Evolutionary conservation across 2,329 filamentous ascomycete genomes (phyloP).

Genomic region (Sclerotinia spermophila): DNA sequence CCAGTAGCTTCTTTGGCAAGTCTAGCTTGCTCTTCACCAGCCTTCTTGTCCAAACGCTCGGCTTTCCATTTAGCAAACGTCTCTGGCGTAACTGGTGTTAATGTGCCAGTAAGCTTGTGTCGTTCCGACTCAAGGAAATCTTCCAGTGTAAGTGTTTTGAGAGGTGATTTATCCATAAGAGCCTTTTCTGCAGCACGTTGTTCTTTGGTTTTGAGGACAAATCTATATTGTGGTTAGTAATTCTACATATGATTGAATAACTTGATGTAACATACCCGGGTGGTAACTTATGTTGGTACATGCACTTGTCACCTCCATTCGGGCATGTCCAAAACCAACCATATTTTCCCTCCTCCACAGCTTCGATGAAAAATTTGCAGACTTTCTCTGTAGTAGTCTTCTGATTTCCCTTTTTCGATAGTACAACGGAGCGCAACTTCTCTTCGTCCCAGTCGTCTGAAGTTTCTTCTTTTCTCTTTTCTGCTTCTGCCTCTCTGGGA

Average conservation of each 20-base stretch:
- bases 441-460: constrained; percentile 98
- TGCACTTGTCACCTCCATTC: constrained; percentile 95
- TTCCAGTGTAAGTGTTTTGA: constrained; percentile 91
- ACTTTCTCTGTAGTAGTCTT: constrained; percentile 95
- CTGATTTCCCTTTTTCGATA: constrained; percentile 97
- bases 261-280: constrained; percentile 67
- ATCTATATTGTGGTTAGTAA: constrained; percentile 52
- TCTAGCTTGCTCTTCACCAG: constrained; percentile 84
- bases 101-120: constrained; percentile 85
- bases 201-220: constrained; percentile 96
- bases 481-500: constrained; percentile 66
- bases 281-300: constrained; percentile 94
- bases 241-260: constrained; percentile 1
- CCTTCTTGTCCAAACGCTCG: constrained; percentile 90
- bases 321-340: constrained; percentile 99
- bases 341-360: constrained; percentile 97
- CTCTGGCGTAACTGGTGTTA: constrained; percentile 92
- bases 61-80: constrained; percentile 97
- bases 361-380: constrained; percentile 97
- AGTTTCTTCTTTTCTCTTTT: constrained; percentile 82
- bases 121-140: constrained; percentile 96
- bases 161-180: constrained; percentile 88
- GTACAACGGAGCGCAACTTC: constrained; percentile 82
- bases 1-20: constrained; percentile 94
- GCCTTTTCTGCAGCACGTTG: constrained; percentile 95